phyloP scores from a whole-genome alignment of 257 asterid species.

The Phtheirospermum japonicum region DNA sequence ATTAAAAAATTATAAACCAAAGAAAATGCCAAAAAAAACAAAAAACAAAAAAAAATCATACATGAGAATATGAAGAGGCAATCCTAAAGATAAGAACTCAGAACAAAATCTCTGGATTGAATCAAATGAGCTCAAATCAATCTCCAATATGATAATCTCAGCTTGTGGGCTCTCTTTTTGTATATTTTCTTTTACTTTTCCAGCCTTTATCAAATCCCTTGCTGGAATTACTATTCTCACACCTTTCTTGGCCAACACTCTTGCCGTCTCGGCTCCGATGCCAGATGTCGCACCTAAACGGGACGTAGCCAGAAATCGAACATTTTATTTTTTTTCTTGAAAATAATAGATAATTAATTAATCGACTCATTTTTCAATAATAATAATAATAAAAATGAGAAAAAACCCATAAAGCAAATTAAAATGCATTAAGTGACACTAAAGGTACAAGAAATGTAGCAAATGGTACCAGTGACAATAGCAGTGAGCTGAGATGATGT shows the following conservation, averaged over 20 bases:
- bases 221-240: conserved; percentile 76
- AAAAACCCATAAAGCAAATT: too few relatives aligned
- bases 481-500: conserved; percentile 74
- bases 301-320: too few relatives aligned
- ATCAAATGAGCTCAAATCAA: conserved; percentile 80
- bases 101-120: conserved; percentile 79
- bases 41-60: conserved; percentile 28
- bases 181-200: conserved; percentile 53
- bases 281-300: conserved; percentile 81
- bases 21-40: background rate
- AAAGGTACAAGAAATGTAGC: too few relatives aligned
- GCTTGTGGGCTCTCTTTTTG: conserved; percentile 55
- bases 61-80: conserved; percentile 92
- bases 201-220: conserved; percentile 68
- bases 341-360: too few relatives aligned
- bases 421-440: too few relatives aligned
- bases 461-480: conserved; percentile 88
- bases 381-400: too few relatives aligned
- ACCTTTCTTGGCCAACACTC: conserved; percentile 79
- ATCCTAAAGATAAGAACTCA: conserved; percentile 65
- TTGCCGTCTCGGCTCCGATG: conserved; percentile 88
- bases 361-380: too few relatives aligned
- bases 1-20: conserved; percentile 1
- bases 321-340: too few relatives aligned
- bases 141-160: conserved; percentile 58